Evolutionary conservation across 1,284 basidiomycete genomes (phyloP).

Genomic region (Lentinula novae-zelandiae): DNA sequence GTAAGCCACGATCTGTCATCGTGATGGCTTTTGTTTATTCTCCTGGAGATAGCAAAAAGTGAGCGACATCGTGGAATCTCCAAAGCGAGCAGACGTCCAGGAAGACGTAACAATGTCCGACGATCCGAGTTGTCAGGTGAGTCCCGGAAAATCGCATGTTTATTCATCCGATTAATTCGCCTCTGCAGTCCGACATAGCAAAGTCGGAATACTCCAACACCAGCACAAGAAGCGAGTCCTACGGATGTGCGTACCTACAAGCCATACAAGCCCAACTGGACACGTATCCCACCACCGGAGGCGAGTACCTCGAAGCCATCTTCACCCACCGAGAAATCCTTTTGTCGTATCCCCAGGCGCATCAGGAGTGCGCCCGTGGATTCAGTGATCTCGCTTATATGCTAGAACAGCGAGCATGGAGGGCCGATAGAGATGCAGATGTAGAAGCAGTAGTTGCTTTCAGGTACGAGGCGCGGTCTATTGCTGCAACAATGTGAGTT

Average conservation of each 20-base stretch:
- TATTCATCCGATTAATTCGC: not conserved
- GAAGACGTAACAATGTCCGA: slow-evolving; percentile 34
- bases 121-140: slow-evolving; percentile 37
- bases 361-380: slow-evolving; percentile 55
- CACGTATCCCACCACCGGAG: slow-evolving; percentile 53
- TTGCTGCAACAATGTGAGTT: slow-evolving; percentile 31
- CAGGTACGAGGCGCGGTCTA: slow-evolving; percentile 60
- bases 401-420: slow-evolving; percentile 59
- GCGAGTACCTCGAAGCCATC: slow-evolving; percentile 70
- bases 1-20: slow-evolving; percentile 28
- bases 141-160: slow-evolving; percentile 5
- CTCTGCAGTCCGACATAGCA: slow-evolving; percentile 35
- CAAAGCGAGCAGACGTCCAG: slow-evolving; percentile 13
- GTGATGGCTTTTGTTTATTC: not conserved
- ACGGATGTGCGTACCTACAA: slow-evolving; percentile 62
- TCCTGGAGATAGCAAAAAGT: slow-evolving; percentile 37
- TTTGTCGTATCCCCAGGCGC: slow-evolving; percentile 52
- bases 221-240: slow-evolving; percentile 33
- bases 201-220: slow-evolving; percentile 39
- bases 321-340: slow-evolving; percentile 71
- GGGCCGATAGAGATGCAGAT: slow-evolving; percentile 64
- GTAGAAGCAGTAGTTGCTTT: slow-evolving; percentile 61
- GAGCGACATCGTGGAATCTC: slow-evolving; percentile 19
- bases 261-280: slow-evolving; percentile 52
- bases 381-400: slow-evolving; percentile 60